Conservation (phyloP, 768 basidiomycete genomes). For the Lentinula edodes region DNA sequence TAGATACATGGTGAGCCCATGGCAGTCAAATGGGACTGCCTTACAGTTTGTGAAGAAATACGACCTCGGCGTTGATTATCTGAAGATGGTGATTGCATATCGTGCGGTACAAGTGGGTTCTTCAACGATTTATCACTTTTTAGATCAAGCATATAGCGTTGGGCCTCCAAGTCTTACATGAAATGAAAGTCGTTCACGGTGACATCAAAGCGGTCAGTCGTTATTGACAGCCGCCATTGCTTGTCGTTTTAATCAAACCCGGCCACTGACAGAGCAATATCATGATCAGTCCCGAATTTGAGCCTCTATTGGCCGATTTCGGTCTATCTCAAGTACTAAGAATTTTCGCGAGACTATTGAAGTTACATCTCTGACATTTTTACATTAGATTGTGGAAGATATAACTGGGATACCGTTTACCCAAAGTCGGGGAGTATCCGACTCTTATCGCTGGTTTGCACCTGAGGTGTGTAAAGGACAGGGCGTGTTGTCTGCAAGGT, state of each 20-base stretch:
- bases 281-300: slow-evolving; percentile 35
- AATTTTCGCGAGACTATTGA: not conserved
- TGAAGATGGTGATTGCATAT: slow-evolving; percentile 22
- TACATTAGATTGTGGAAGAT: slow-evolving; percentile 46
- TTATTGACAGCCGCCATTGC: not conserved
- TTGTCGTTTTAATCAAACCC: not conserved
- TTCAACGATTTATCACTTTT: too few relatives aligned
- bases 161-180: slow-evolving; percentile 45
- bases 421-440: slow-evolving; percentile 40
- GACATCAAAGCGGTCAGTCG: slow-evolving; percentile 37
- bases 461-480: slow-evolving; percentile 49
- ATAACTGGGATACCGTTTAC: slow-evolving; percentile 54
- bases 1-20: slow-evolving; percentile 56
- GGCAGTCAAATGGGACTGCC: slow-evolving; percentile 49
- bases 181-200: slow-evolving; percentile 29
- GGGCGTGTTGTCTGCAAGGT: slow-evolving; percentile 38
- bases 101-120: too few relatives aligned
- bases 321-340: slow-evolving; percentile 43
- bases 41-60: slow-evolving; percentile 38
- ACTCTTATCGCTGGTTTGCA: slow-evolving; percentile 49
- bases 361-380: not conserved
- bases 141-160: slow-evolving; percentile 42
- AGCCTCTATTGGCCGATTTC: slow-evolving; percentile 52
- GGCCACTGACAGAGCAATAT: slow-evolving; percentile 36
- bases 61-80: slow-evolving; percentile 34